Conservation (phyloP, 2,329 filamentous ascomycete genomes). For the Aspergillus chevalieri region DNA sequence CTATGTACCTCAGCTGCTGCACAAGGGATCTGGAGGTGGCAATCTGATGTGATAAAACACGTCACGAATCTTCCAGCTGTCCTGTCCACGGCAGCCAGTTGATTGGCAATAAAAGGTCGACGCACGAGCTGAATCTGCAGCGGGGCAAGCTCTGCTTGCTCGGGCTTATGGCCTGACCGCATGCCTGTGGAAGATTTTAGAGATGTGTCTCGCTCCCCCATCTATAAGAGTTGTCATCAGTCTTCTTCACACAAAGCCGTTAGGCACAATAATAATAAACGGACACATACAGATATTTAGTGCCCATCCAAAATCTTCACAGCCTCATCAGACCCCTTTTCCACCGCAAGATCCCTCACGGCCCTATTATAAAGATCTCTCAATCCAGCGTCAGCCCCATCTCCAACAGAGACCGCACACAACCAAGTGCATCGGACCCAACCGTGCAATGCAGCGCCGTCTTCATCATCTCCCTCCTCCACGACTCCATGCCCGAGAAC, state of each 20-base stretch:
- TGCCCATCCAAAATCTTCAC: background rate
- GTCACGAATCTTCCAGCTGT: too few species aligned
- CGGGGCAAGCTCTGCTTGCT: too few species aligned
- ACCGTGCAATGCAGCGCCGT: background rate
- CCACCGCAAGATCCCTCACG: background rate
- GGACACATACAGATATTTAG: background rate
- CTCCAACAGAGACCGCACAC: background rate
- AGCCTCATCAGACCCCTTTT: background rate
- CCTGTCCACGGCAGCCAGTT: too few species aligned
- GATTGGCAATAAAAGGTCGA: too few species aligned
- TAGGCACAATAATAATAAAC: background rate
- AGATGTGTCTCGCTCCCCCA: too few species aligned
- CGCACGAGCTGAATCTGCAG: too few species aligned
- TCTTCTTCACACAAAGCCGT: background rate
- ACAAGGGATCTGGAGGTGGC: too few species aligned
- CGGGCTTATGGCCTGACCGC: too few species aligned
- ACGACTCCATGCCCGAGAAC: background rate
- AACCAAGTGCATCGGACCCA: background rate
- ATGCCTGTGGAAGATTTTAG: too few species aligned
- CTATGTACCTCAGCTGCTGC: too few species aligned
- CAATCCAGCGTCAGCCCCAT: background rate
- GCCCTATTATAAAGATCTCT: background rate
- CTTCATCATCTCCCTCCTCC: background rate
- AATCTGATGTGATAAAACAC: too few species aligned
- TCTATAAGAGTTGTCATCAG: background rate